A percentile compares a stretch with the other conserved stretches of the same genome.
Evolutionary conservation across 2,329 filamentous ascomycete genomes (phyloP).

Genomic region (Diplodia seriata): DNA sequence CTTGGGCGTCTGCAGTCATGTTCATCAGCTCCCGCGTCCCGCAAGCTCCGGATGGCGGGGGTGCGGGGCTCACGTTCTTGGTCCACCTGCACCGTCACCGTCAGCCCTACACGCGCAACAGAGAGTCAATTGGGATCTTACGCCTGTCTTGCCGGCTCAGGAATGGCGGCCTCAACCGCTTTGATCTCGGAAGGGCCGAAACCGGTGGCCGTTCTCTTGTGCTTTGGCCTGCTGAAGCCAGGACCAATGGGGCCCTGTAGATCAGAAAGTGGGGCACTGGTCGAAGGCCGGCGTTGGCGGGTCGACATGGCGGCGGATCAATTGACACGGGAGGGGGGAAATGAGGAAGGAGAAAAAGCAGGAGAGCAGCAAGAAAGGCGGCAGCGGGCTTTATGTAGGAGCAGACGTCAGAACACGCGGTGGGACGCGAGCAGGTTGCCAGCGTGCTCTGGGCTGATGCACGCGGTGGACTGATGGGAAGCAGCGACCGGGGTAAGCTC

Average conservation of each 20-base stretch:
- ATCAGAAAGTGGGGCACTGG: slow-evolving; percentile 82
- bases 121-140: slow-evolving; percentile 58
- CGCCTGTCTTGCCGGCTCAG: slow-evolving; percentile 83
- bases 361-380: background rate
- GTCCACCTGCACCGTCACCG: slow-evolving; percentile 58
- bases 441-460: slow-evolving; percentile 23
- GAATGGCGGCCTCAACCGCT: slow-evolving; percentile 87
- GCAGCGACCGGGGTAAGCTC: slow-evolving; percentile 23
- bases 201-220: slow-evolving; percentile 95
- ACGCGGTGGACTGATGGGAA: slow-evolving; percentile 26
- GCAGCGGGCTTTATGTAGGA: slow-evolving; percentile 24
- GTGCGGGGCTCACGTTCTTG: slow-evolving; percentile 59
- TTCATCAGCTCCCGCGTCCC: slow-evolving; percentile 21
- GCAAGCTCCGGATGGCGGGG: background rate
- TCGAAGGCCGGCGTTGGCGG: slow-evolving; percentile 81
- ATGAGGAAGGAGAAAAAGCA: background rate
- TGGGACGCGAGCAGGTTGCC: slow-evolving; percentile 28
- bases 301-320: slow-evolving; percentile 44
- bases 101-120: slow-evolving; percentile 25
- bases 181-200: slow-evolving; percentile 93
- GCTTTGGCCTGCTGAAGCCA: slow-evolving; percentile 88
- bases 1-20: slow-evolving; percentile 60
- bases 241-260: slow-evolving; percentile 87
- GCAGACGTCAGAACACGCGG: slow-evolving; percentile 13
- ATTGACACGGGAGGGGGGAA: slow-evolving; percentile 14